Evolutionary conservation across 495 filamentous ascomycete genomes (phyloP).

Genomic region (Penicillium subrubescens): DNA sequence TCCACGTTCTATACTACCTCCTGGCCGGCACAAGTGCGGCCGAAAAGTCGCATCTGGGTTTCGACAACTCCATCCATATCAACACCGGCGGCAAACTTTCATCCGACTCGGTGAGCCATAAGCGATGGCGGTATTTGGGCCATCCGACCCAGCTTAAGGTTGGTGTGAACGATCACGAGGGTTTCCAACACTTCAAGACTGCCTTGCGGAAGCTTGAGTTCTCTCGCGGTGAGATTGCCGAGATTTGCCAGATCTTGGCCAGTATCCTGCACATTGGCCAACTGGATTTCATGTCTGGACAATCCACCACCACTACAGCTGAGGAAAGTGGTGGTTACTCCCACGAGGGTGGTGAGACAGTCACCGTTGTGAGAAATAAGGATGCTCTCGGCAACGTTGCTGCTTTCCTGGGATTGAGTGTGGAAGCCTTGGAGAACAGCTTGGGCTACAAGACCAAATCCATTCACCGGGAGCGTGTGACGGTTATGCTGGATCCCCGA

Average conservation of each 20-base stretch:
- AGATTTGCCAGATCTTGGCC: constrained; percentile 92
- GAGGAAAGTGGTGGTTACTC: constrained; percentile 96
- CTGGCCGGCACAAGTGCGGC: constrained; percentile 87
- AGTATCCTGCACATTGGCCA: constrained; percentile 94
- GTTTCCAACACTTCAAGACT: constrained; percentile 97
- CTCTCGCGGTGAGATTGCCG: constrained; percentile 87
- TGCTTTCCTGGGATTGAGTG: constrained; percentile 84
- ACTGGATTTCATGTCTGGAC: constrained; percentile 81
- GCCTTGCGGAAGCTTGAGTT: constrained; percentile 93
- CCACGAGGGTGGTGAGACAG: constrained; percentile 85
- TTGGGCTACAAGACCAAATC: constrained; percentile 96
- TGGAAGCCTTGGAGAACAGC: constrained; percentile 79
- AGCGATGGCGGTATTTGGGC: constrained; percentile 92
- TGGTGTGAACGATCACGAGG: constrained; percentile 91
- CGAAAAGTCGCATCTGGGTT: constrained; percentile 86
- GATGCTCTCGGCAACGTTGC: constrained; percentile 84
- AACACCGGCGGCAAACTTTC: constrained; percentile 47
- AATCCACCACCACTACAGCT: constrained; percentile 72
- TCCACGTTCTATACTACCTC: constrained; percentile 94
- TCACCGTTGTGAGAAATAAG: constrained; percentile 90
- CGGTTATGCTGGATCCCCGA: constrained; percentile 91
- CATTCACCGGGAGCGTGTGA: constrained; percentile 90
- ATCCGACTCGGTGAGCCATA: constrained; percentile 59
- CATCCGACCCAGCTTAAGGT: constrained; percentile 96
- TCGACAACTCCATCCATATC: constrained; percentile 60